Conservation (phyloP, 148 eudicot species). For the Oxyria digyna region DNA sequence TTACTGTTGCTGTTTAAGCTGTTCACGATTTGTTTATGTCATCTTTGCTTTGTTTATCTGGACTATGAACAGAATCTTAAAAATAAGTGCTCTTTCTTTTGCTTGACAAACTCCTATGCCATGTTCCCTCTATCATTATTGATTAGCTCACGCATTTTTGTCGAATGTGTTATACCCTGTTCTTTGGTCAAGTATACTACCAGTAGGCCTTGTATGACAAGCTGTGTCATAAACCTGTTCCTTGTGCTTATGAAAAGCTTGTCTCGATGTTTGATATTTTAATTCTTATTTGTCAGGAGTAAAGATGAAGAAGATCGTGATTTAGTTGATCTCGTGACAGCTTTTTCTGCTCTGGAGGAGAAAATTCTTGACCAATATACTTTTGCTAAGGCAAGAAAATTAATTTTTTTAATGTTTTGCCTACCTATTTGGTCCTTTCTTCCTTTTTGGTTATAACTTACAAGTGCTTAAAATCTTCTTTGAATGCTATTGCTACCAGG, state of each 20-base stretch:
- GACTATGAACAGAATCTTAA: neutral
- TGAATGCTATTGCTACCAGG: slow-evolving; percentile 28
- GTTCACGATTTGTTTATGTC: neutral
- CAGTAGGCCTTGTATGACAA: neutral
- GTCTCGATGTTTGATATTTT: neutral
- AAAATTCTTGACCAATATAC: slow-evolving; percentile 85
- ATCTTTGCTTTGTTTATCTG: neutral
- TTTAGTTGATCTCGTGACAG: slow-evolving; percentile 55
- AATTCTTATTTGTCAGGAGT: slow-evolving; percentile 27
- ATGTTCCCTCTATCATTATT: too few relatives aligned
- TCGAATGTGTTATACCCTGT: too few relatives aligned
- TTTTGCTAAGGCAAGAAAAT: slow-evolving; percentile 55
- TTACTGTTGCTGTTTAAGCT: neutral
- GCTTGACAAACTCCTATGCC: too few relatives aligned
- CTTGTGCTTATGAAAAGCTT: neutral
- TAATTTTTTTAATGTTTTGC: neutral
- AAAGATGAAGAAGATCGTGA: slow-evolving; percentile 48
- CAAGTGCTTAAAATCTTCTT: neutral
- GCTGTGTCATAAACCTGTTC: neutral
- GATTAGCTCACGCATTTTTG: too few relatives aligned
- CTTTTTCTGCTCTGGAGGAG: slow-evolving; percentile 84
- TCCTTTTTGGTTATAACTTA: neutral
- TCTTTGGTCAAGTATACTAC: neutral
- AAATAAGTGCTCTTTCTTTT: too few relatives aligned
- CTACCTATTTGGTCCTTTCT: neutral